Conservation (phyloP, 176 grass and related monocot species). For the Saccharum officinarum region DNA sequence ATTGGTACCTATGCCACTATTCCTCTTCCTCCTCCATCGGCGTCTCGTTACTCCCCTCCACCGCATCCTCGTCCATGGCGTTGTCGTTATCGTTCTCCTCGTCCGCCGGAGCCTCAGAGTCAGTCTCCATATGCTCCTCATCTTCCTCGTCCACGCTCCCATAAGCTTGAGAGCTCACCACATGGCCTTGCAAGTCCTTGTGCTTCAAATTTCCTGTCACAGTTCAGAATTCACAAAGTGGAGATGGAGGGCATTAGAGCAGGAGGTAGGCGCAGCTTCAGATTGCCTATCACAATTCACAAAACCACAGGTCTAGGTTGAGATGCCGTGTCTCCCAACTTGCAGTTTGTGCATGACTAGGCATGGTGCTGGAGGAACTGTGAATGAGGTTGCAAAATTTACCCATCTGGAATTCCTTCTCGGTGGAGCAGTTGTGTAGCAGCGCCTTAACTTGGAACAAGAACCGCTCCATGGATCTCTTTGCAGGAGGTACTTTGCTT, state of each 20-base stretch:
- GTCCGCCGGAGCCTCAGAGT: background rate
- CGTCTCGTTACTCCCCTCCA: constrained; percentile 15
- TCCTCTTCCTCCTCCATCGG: constrained; percentile 44
- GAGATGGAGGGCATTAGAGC: background rate
- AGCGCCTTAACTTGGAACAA: constrained; percentile 85
- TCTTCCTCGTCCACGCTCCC: constrained; percentile 43
- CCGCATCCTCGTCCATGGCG: constrained; percentile 40
- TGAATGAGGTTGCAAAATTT: background rate
- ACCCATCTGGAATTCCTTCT: constrained; percentile 61
- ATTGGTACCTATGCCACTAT: constrained; percentile 8
- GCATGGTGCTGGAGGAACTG: background rate
- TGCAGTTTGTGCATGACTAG: background rate
- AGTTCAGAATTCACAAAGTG: background rate
- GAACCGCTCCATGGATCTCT: constrained; percentile 78
- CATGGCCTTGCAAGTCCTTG: constrained; percentile 71
- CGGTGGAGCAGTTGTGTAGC: constrained; percentile 59
- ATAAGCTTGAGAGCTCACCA: constrained; percentile 86
- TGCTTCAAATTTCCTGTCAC: constrained; percentile 74
- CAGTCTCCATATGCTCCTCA: constrained; percentile 37
- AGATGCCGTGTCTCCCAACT: background rate
- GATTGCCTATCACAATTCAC: background rate
- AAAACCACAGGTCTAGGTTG: background rate
- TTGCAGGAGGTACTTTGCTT: constrained; percentile 78
- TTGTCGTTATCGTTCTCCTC: constrained; percentile 31
- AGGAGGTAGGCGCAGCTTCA: background rate